phyloP scores from a whole-genome alignment of 805 yeast genomes.

The Lipomyces kockii region DNA sequence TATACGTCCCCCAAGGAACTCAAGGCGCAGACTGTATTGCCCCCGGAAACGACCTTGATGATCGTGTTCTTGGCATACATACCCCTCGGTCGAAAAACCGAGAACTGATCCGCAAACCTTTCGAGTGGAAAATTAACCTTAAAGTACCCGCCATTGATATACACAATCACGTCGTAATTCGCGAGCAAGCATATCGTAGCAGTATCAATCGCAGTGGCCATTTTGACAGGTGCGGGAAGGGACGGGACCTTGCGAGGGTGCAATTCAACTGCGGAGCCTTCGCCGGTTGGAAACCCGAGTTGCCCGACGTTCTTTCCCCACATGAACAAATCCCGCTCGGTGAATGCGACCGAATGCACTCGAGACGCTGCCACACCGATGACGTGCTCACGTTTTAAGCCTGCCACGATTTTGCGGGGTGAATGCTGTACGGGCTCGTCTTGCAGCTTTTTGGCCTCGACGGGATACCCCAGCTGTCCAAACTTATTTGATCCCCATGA shows the following conservation, averaged over 20 bases:
- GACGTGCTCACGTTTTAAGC: slow-evolving; percentile 49
- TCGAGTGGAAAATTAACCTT: slow-evolving; percentile 48
- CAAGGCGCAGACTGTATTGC: slow-evolving; percentile 37
- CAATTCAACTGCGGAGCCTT: slow-evolving; percentile 40
- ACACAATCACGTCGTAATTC: slow-evolving; percentile 65
- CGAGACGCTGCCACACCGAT: slow-evolving; percentile 64
- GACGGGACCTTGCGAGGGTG: slow-evolving; percentile 49
- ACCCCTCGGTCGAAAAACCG: slow-evolving; percentile 37
- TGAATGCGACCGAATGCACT: slow-evolving; percentile 68
- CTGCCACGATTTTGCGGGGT: slow-evolving; percentile 52
- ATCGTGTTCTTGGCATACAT: slow-evolving; percentile 25
- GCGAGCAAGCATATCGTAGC: slow-evolving; percentile 68
- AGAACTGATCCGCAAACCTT: slow-evolving; percentile 42
- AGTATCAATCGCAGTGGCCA: slow-evolving; percentile 66
- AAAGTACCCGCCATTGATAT: slow-evolving; percentile 60
- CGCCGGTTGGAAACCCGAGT: slow-evolving; percentile 59
- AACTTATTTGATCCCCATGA: slow-evolving; percentile 79
- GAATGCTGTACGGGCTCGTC: slow-evolving; percentile 42
- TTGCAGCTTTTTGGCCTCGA: slow-evolving; percentile 41
- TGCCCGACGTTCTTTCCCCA: slow-evolving; percentile 90
- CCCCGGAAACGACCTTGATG: slow-evolving; percentile 30
- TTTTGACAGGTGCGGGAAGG: slow-evolving; percentile 54
- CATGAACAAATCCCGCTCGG: slow-evolving; percentile 54
- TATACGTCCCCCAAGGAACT: slow-evolving; percentile 38
- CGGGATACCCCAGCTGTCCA: slow-evolving; percentile 65